phyloP scores from a whole-genome alignment of 1,284 basidiomycete genomes.

The Lentinus polychrous region DNA sequence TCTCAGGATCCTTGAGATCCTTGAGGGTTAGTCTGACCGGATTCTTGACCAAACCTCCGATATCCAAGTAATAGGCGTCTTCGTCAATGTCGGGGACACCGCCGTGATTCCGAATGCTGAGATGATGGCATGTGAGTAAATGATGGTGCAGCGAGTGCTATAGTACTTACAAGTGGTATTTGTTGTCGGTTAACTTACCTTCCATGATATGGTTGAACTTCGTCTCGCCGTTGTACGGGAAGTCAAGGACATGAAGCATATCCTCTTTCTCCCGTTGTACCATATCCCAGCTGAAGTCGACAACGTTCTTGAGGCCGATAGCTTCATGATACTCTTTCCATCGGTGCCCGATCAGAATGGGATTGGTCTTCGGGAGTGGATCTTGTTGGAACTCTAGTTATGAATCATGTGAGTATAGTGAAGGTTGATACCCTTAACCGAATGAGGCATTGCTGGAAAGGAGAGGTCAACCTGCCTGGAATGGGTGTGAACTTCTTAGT shows the following conservation, averaged over 20 bases:
- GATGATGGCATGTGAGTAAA: conserved; percentile 2
- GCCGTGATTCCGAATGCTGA: conserved; percentile 43
- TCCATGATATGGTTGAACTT: conserved; percentile 33
- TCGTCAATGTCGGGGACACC: conserved; percentile 40
- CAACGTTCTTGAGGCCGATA: conserved; percentile 38
- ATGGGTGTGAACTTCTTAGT: conserved; percentile 35
- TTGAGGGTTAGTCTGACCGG: conserved; percentile 37
- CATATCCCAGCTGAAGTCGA: conserved; percentile 46
- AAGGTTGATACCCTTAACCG: not conserved
- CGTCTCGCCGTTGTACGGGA: conserved; percentile 48
- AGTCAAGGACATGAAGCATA: conserved; percentile 47
- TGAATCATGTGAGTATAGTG: not conserved
- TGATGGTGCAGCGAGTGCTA: not conserved
- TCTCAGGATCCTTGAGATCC: conserved; percentile 38
- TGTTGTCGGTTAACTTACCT: conserved; percentile 39
- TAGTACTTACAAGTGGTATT: conserved; percentile 37
- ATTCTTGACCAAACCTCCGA: conserved; percentile 42
- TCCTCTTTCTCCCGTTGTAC: conserved; percentile 48
- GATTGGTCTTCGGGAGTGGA: conserved; percentile 45
- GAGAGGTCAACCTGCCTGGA: conserved; percentile 27
- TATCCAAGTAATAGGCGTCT: conserved; percentile 38
- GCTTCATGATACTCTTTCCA: conserved; percentile 52
- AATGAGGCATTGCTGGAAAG: not conserved
- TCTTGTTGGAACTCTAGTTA: conserved; percentile 41
- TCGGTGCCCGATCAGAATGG: conserved; percentile 41